phyloP scores from a whole-genome alignment of 169 alveolate genomes.

The Cystoisospora suis region DNA sequence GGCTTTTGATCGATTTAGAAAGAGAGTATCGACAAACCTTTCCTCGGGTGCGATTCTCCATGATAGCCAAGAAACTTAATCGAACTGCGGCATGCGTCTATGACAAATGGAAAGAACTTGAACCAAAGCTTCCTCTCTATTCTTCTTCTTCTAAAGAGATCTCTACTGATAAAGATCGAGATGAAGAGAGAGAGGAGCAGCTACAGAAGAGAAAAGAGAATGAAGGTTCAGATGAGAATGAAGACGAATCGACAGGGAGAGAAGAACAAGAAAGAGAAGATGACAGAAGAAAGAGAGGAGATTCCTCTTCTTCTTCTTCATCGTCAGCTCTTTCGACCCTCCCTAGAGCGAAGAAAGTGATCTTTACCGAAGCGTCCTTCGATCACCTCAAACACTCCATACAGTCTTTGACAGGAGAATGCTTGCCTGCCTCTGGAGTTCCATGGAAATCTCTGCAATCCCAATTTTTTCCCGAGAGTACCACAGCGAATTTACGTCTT shows the following conservation, averaged over 20 bases:
- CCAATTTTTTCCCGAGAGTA: neutral
- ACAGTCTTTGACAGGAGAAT: neutral
- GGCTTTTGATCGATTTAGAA: conserved; percentile 10
- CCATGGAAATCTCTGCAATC: neutral
- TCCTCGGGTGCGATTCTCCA: conserved; percentile 48
- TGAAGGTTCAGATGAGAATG: no score
- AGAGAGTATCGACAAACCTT: neutral
- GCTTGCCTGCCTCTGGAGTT: conserved; percentile 2
- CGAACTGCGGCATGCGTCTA: conserved; percentile 40
- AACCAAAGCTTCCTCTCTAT: conserved; percentile 40
- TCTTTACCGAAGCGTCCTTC: no score
- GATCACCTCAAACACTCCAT: neutral
- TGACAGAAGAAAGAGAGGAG: no score
- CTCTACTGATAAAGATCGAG: no score
- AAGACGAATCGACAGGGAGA: no score
- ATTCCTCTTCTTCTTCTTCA: no score
- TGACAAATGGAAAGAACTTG: conserved; percentile 45
- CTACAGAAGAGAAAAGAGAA: no score
- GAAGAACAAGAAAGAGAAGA: no score
- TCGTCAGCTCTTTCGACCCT: no score
- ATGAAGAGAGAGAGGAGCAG: no score
- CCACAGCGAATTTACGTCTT: conserved; percentile 1
- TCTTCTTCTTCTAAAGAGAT: no score
- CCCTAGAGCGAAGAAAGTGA: no score
- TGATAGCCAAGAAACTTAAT: conserved; percentile 14